Conservation (phyloP, 2,329 filamentous ascomycete species). For the Parascedosporium putredinis region DNA sequence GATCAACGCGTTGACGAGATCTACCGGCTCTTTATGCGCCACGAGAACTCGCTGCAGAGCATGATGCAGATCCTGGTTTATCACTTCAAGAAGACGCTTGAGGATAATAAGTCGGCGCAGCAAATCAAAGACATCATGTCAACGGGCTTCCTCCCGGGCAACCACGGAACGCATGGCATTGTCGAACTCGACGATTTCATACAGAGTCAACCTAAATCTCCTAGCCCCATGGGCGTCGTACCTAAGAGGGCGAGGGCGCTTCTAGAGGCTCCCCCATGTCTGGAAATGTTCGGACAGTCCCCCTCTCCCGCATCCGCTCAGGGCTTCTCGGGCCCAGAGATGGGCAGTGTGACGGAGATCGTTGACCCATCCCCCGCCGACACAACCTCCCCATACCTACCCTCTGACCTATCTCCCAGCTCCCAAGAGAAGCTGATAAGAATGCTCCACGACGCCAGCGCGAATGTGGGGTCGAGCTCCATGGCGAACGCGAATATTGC, state of each 20-base stretch:
- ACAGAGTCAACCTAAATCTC: conserved; percentile 31
- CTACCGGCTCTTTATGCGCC: conserved; percentile 50
- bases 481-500: conserved; percentile 9
- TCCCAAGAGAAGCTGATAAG: conserved; percentile 54
- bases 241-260: conserved; percentile 43
- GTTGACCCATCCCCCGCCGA: conserved; percentile 41
- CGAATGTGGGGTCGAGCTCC: conserved; percentile 17
- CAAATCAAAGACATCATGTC: conserved; percentile 74
- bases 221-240: conserved; percentile 30
- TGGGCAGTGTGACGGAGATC: conserved; percentile 51
- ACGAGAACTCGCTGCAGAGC: conserved; percentile 98
- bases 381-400: conserved; percentile 35
- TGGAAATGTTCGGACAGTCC: conserved; percentile 18
- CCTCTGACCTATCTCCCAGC: conserved; percentile 45
- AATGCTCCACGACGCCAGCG: conserved; percentile 55
- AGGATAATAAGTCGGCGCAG: conserved; percentile 65
- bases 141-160: conserved; percentile 49
- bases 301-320: conserved; percentile 18
- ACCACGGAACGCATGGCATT: conserved; percentile 42
- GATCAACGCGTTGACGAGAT: conserved; percentile 12
- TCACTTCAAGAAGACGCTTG: conserved; percentile 87
- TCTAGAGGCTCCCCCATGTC: conserved; percentile 33
- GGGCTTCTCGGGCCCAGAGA: conserved; percentile 29
- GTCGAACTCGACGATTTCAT: conserved; percentile 52
- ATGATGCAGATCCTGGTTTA: conserved; percentile 95